Evolutionary conservation across 306 rosid genomes (phyloP).

Genomic region (Sphenostylis stenocarpa): DNA sequence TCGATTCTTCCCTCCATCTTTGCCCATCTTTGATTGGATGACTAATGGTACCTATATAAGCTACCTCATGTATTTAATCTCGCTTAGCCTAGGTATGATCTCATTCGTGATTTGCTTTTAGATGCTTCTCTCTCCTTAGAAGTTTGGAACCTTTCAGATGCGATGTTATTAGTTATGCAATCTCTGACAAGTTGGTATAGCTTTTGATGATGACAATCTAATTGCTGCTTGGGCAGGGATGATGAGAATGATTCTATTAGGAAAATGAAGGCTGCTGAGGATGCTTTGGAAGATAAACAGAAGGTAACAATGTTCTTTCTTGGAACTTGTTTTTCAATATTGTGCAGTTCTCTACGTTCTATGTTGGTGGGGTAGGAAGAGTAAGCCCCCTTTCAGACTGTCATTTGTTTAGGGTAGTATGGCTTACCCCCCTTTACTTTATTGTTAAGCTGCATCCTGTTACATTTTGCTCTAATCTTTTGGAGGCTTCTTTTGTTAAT

Average conservation of each 20-base stretch:
- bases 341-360: neutral
- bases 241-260: constrained; percentile 73
- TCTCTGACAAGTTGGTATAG: constrained; percentile 27
- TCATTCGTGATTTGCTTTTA: too few species aligned
- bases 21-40: neutral
- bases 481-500: constrained; percentile 8
- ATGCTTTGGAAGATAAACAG: constrained; percentile 73
- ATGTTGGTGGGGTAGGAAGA: neutral
- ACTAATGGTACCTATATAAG: too few species aligned
- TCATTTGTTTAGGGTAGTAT: neutral
- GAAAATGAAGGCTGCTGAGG: constrained; percentile 88
- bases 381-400: neutral
- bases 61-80: neutral
- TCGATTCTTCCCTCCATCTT: neutral
- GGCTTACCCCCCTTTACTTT: neutral
- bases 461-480: neutral
- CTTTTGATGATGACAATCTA: constrained; percentile 39
- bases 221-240: constrained; percentile 58
- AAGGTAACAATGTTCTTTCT: constrained; percentile 53
- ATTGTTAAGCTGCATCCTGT: neutral
- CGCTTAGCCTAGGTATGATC: too few species aligned
- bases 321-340: neutral
- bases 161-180: too few species aligned
- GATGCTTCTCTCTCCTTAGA: neutral
- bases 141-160: neutral